Base-by-base conservation (phyloP, 75 land plant genomes). In the Pseudotsuga menziesii region DNA sequence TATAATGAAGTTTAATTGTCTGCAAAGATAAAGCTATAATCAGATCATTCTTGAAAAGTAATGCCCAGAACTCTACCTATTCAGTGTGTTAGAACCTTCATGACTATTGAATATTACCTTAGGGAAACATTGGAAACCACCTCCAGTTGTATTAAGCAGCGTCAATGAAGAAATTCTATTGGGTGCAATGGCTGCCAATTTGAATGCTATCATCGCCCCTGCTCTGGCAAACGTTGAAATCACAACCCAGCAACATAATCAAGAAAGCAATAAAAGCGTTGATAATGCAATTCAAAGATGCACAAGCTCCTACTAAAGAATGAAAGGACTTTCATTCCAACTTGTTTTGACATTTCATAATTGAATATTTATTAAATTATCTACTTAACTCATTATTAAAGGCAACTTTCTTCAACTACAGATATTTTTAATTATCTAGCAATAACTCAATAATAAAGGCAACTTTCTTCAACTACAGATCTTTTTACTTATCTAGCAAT, bases 171-270 rank as follows among this genome's bases (percentile, higher is more conserved):
- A 77, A 64, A 97, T 58, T 71, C 98, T 81, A 15, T 88, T 74
- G 25, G 99, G 99, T 54, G 78, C 97, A 75, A 97, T 86, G 16
- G 91, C 89, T 76, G 95, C 99, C 77, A 97, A 61, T 76, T 92
- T 97, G 84, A 85, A 92, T 78, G 95, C 89, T 66, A 94, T 89
- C 99, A 97, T 97, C 57, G 89, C 95, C 44, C 99, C 99, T 97
- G 91, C 76, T 79, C 63, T 4, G 20, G 16, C 75, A 35, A 39
- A 56, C 57, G 55, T 73, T 73, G 54, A 56, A 54, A 25, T n/a
- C 32, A 27, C 75, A 73, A 73, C 23, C 58, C 29, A 73, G 9
- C 56, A 73, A 55, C 25, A 56, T 26, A 23, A 14, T 69, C 72
- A 9, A 69, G 52, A 20, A 41, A 69, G 22, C 23, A 69, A 2